phyloP scores from a whole-genome alignment of 768 basidiomycete species.

The Gloeostereum incarnatum region DNA sequence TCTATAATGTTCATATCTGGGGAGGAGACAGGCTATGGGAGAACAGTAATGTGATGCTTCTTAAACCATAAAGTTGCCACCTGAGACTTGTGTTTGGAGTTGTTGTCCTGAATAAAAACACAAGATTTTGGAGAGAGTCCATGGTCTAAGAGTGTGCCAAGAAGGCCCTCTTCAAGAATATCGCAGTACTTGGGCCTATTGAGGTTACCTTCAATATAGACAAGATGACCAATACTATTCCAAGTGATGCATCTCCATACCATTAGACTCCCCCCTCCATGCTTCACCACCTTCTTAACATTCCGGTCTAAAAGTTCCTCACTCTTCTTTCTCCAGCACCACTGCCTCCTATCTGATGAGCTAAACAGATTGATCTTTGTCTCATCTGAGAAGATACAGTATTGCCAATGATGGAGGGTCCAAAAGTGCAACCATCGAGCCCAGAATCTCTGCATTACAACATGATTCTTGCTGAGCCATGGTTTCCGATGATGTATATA shows the following conservation, averaged over 20 bases:
- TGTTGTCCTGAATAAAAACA: slow-evolving; percentile 18
- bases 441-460: too few species aligned
- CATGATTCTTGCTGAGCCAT: too few species aligned
- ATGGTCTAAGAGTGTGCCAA: slow-evolving; percentile 7
- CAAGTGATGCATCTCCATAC: slow-evolving; percentile 17
- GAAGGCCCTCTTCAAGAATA: slow-evolving; percentile 14
- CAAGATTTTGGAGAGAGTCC: slow-evolving; percentile 2
- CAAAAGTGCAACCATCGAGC: too few species aligned
- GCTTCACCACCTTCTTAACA: slow-evolving; percentile 12
- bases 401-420: too few species aligned
- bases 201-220: slow-evolving; percentile 14
- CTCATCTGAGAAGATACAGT: background rate
- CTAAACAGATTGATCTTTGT: background rate
- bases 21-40: slow-evolving; percentile 15
- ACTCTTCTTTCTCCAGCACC: slow-evolving; percentile 11
- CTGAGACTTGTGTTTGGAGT: slow-evolving; percentile 13
- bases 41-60: slow-evolving; percentile 7
- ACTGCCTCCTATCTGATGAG: slow-evolving; percentile 7
- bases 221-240: slow-evolving; percentile 12
- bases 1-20: slow-evolving; percentile 21
- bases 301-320: slow-evolving; percentile 10
- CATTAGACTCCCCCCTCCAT: slow-evolving; percentile 17
- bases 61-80: slow-evolving; percentile 10
- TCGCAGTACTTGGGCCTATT: slow-evolving; percentile 12
- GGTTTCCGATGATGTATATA: too few species aligned